Percentiles rank a stretch among this genome's conserved stretches.
Evolutionary conservation across 208 protist genomes (phyloP).

Genomic region (Leptomonas seymouri): DNA sequence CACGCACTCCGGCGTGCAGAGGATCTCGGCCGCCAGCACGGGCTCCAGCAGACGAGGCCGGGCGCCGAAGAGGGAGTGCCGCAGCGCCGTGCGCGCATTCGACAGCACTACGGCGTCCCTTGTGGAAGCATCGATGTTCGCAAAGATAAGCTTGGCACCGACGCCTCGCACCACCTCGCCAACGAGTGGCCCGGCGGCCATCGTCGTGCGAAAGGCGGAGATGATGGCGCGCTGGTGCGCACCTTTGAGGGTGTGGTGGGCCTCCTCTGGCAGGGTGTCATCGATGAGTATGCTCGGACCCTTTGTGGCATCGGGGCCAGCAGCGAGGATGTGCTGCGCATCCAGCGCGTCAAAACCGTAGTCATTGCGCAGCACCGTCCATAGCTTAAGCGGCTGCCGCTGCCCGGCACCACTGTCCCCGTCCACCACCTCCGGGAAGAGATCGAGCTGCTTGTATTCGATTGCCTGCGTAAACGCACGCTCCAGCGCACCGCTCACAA

Average conservation of each 20-base stretch:
- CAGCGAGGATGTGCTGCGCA: conserved; percentile 93
- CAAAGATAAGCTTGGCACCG: conserved; percentile 56
- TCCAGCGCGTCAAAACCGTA: conserved; percentile 98
- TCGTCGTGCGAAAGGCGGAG: conserved; percentile 73
- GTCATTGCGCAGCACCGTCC: conserved; percentile 54
- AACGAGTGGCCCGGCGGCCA: conserved; percentile 95
- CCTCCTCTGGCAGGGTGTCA: conserved; percentile 93
- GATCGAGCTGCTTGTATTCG: conserved; percentile 54
- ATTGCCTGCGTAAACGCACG: conserved; percentile 48
- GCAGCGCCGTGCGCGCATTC: conserved; percentile 92
- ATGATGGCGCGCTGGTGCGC: conserved; percentile 95
- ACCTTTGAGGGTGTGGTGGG: conserved; percentile 47
- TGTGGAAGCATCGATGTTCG: conserved; percentile 43
- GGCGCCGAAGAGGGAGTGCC: conserved; percentile 95
- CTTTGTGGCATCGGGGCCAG: conserved; percentile 83
- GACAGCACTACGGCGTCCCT: conserved; percentile 68
- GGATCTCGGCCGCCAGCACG: conserved; percentile 95
- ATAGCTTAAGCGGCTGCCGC: conserved; percentile 32
- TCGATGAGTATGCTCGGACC: conserved; percentile 98
- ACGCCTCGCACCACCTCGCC: conserved; percentile 93
- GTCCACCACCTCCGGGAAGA: conserved; percentile 32
- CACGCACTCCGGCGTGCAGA: conserved; percentile 87
- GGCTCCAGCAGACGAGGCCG: conserved; percentile 98
- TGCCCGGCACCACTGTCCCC: conserved; percentile 4
- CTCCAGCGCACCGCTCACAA: conserved; percentile 45